Conservation (phyloP, 495 filamentous ascomycete genomes). For the Aspergillus saccharolyticus region DNA sequence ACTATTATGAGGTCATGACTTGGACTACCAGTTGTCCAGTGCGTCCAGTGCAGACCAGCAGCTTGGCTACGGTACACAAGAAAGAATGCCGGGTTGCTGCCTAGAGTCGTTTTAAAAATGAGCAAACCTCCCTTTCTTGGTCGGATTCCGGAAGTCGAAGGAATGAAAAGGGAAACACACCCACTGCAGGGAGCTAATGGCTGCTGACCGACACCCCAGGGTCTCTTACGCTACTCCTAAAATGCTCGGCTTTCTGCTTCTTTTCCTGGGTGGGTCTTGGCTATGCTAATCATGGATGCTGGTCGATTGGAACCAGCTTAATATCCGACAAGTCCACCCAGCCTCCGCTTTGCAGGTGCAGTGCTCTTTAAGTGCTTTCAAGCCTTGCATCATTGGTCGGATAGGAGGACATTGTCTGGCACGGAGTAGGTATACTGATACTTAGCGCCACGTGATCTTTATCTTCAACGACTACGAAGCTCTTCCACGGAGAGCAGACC, state of each 20-base stretch:
- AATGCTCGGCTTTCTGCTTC: neutral
- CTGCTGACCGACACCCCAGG: neutral
- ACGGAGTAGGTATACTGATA: too few relatives aligned
- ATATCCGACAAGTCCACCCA: constrained; percentile 5
- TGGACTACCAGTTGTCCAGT: neutral
- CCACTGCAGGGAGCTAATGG: too few relatives aligned
- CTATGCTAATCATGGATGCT: neutral
- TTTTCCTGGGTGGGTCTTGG: constrained; percentile 3
- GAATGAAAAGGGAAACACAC: neutral
- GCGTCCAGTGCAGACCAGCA: neutral
- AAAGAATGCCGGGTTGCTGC: neutral
- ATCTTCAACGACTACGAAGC: neutral
- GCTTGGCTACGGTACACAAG: neutral
- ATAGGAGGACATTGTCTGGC: neutral
- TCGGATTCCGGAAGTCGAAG: neutral
- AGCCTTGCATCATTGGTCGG: neutral
- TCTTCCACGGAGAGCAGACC: too few relatives aligned
- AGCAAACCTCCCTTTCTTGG: too few relatives aligned
- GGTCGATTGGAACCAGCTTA: constrained; percentile 9
- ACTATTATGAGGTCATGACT: neutral
- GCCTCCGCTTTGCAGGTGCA: neutral
- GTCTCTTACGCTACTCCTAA: neutral
- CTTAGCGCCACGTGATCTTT: too few relatives aligned
- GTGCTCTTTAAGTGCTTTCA: neutral
- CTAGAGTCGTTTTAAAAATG: neutral